Conservation (phyloP, 2,329 filamentous ascomycete genomes). For the Hirsutella rhossiliensis region DNA sequence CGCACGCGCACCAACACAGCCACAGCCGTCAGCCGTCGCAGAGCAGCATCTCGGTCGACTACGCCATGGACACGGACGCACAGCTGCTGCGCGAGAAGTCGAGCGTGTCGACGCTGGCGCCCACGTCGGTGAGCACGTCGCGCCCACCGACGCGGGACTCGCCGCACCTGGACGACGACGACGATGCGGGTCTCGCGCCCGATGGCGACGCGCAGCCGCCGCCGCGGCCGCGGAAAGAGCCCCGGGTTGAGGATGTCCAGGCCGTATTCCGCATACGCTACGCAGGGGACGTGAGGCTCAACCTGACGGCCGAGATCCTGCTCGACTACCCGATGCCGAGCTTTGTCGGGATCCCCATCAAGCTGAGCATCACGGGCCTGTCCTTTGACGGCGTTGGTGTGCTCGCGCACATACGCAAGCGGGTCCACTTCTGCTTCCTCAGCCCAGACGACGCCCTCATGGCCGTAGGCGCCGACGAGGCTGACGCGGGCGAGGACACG, state of each 20-base stretch:
- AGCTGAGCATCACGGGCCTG: constrained; percentile 87
- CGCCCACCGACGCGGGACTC: constrained; percentile 44
- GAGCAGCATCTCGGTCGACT: constrained; percentile 33
- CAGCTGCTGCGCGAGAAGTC: constrained; percentile 42
- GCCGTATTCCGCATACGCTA: constrained; percentile 87
- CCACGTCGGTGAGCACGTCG: constrained; percentile 40
- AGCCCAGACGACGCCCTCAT: constrained; percentile 82
- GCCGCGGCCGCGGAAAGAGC: constrained; percentile 40
- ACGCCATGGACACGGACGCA: constrained; percentile 12
- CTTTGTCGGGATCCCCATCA: constrained; percentile 90
- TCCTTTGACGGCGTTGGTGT: constrained; percentile 94
- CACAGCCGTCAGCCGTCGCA: constrained; percentile 33
- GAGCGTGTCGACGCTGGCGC: constrained; percentile 49
- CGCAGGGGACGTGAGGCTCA: constrained; percentile 73
- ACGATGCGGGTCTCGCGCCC: constrained; percentile 17
- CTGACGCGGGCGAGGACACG: constrained; percentile 12
- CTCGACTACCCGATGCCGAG: constrained; percentile 98
- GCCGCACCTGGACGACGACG: constrained; percentile 23
- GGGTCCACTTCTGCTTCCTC: constrained; percentile 88
- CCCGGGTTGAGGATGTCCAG: constrained; percentile 76
- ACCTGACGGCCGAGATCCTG: constrained; percentile 86
- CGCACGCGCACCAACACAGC: constrained; percentile 2
- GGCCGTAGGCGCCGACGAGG: constrained; percentile 43
- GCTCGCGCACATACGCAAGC: constrained; percentile 77
- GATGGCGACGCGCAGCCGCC: constrained; percentile 12